A percentile compares a stretch with the other conserved stretches of the same genome.
These are phyloP conservation scores for Emericellopsis atlantica DNA, from an alignment of 2,329 filamentous ascomycete species.

Conservation along the genomic window DNA sequence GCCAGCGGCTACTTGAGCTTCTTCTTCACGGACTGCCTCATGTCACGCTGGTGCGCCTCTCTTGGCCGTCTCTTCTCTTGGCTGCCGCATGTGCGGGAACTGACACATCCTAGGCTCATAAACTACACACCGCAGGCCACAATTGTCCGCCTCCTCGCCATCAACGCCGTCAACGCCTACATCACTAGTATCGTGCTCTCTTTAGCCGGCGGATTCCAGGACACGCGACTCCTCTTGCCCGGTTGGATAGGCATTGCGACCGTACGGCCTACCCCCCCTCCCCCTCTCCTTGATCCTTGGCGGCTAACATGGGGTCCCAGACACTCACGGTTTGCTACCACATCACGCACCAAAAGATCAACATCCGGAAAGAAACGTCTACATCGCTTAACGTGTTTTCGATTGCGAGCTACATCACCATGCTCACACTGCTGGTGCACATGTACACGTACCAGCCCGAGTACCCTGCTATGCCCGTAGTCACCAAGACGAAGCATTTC, in stretches of 20 bases:
- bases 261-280: slow-evolving; percentile 26
- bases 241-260: slow-evolving; percentile 71
- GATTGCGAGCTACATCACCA: slow-evolving; percentile 63
- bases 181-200: slow-evolving; percentile 61
- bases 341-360: slow-evolving; percentile 65
- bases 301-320: slow-evolving; percentile 20
- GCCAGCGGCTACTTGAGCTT: slow-evolving; percentile 69
- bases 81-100: neutral
- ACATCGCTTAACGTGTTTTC: slow-evolving; percentile 69
- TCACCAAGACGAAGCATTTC: slow-evolving; percentile 18
- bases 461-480: slow-evolving; percentile 46
- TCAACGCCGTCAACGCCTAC: slow-evolving; percentile 63
- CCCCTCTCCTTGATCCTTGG: neutral
- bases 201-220: slow-evolving; percentile 55
- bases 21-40: slow-evolving; percentile 74
- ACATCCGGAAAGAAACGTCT: slow-evolving; percentile 66
- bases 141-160: slow-evolving; percentile 65
- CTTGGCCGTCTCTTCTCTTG: neutral
- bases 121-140: slow-evolving; percentile 75
- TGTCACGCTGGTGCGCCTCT: slow-evolving; percentile 59
- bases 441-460: slow-evolving; percentile 50
- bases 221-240: slow-evolving; percentile 58
- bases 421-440: slow-evolving; percentile 56
- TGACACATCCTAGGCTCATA: slow-evolving; percentile 46
- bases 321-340: slow-evolving; percentile 66